Conservation (phyloP, 108 stramenopile genomes). For the Nannochloropsis granulata region DNA sequence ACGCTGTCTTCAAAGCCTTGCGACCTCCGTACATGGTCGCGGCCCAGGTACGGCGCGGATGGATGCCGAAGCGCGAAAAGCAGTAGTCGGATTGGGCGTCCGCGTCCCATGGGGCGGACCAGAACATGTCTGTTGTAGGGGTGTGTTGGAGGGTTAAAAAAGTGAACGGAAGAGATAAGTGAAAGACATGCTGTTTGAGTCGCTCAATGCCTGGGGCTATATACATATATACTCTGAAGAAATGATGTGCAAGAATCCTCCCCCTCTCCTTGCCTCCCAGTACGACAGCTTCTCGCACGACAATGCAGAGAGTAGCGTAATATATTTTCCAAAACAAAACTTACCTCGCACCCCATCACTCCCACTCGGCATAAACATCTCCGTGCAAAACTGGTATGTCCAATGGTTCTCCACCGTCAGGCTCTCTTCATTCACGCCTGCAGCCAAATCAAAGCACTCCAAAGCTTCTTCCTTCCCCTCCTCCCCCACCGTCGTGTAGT, state of each 20-base stretch:
- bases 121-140: conserved; percentile 36
- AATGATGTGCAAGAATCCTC: too few relatives aligned
- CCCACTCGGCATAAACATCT: conserved; percentile 38
- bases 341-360: conserved; percentile 17
- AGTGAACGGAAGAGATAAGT: too few relatives aligned
- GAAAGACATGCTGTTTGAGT: too few relatives aligned
- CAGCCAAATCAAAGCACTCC: conserved; percentile 19
- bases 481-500: conserved; percentile 1
- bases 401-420: conserved; percentile 16
- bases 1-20: conserved; percentile 16
- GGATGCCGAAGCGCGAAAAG: conserved; percentile 12
- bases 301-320: too few relatives aligned
- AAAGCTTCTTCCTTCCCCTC: background rate
- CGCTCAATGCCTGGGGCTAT: too few relatives aligned
- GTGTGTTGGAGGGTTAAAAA: too few relatives aligned
- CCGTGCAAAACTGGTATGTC: conserved; percentile 26
- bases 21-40: conserved; percentile 50
- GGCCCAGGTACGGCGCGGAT: conserved; percentile 42
- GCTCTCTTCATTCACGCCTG: conserved; percentile 18
- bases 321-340: background rate
- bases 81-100: conserved; percentile 11
- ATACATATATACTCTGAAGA: too few relatives aligned
- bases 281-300: too few relatives aligned
- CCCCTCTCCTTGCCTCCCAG: too few relatives aligned
- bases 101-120: conserved; percentile 16